phyloP scores from a whole-genome alignment of 148 eudicot species.

The Arbutus unedo region DNA sequence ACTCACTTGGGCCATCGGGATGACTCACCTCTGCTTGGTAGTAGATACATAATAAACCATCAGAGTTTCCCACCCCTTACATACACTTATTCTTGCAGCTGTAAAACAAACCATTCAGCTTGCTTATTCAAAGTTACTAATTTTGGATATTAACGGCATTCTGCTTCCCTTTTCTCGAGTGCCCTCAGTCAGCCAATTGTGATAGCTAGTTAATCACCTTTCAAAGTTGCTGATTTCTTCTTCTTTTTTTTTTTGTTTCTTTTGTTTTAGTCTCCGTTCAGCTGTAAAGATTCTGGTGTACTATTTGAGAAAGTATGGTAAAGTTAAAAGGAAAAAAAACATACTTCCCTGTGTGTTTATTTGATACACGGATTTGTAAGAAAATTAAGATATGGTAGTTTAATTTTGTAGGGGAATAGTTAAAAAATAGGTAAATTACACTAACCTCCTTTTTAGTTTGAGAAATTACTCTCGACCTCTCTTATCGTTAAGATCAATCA shows the following conservation, averaged over 20 bases:
- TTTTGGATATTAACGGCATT: neutral
- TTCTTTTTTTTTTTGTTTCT: neutral
- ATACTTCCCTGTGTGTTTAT: neutral
- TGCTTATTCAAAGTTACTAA: neutral
- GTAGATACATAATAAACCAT: neutral
- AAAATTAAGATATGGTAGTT: neutral
- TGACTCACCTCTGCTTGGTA: neutral
- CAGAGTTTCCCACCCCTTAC: neutral
- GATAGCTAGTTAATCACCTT: neutral
- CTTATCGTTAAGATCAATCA: too few relatives aligned
- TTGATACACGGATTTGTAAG: neutral
- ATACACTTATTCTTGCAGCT: neutral
- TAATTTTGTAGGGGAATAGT: neutral
- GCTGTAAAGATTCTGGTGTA: too few relatives aligned
- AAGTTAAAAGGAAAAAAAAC: neutral
- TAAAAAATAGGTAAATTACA: too few relatives aligned
- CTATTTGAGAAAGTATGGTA: neutral
- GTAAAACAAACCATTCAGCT: conserved; percentile 3
- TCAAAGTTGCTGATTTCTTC: neutral
- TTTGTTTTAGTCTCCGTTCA: neutral
- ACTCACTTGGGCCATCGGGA: neutral
- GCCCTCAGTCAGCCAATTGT: neutral
- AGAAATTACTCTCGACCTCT: too few relatives aligned
- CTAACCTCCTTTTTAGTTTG: too few relatives aligned
- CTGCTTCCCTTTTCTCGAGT: neutral